A percentile compares a stretch with the other conserved stretches of the same genome.
phyloP scores from a whole-genome alignment of 1,284 basidiomycete genomes.

The Meira miltonrushii region DNA sequence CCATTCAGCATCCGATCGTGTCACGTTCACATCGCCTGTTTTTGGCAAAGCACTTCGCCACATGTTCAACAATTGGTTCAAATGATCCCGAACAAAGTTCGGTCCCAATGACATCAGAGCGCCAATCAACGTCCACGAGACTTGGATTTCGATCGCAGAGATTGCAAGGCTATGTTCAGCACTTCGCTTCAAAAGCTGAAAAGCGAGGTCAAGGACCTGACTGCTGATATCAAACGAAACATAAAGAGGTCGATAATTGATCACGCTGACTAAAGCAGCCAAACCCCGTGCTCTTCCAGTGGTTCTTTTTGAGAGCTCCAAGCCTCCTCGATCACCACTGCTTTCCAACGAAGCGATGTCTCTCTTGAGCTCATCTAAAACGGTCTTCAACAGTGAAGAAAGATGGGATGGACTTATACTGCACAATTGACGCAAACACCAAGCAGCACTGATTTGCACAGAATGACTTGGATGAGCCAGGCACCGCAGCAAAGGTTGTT shows the following conservation, averaged over 20 bases:
- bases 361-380: conserved; percentile 73
- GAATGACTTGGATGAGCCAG: conserved; percentile 81
- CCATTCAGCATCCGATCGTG: conserved; percentile 66
- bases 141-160: conserved; percentile 79
- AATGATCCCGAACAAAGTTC: conserved; percentile 83
- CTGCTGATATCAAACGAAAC: conserved; percentile 88
- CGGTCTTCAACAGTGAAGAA: conserved; percentile 68
- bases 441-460: conserved; percentile 77
- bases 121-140: conserved; percentile 88
- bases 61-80: conserved; percentile 84
- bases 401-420: conserved; percentile 78
- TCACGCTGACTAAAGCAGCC: conserved; percentile 76
- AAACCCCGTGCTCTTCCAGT: conserved; percentile 85
- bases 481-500: conserved; percentile 77
- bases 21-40: conserved; percentile 66
- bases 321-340: conserved; percentile 53
- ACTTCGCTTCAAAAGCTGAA: conserved; percentile 79
- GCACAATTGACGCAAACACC: conserved; percentile 84
- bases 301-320: conserved; percentile 70
- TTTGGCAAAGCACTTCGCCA: conserved; percentile 97
- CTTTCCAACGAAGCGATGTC: conserved; percentile 61
- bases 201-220: conserved; percentile 84
- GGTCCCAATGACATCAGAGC: conserved; percentile 88
- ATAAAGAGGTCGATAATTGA: conserved; percentile 81
- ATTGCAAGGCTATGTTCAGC: conserved; percentile 74